Evolutionary conservation across 257 asterid species (phyloP).

Genomic region (Gentiana dahurica): DNA sequence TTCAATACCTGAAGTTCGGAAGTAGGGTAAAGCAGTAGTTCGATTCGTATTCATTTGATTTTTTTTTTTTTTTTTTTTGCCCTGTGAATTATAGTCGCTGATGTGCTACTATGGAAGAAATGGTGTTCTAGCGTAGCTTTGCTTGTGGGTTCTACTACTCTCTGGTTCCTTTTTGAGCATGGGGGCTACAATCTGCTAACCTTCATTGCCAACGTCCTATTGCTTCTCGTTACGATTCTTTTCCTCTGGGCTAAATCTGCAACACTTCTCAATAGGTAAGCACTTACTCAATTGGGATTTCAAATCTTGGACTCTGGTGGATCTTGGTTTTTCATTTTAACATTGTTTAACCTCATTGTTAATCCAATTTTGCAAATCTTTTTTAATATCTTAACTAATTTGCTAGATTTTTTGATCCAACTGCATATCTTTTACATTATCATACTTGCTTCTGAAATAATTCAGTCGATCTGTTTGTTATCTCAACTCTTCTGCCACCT

Average conservation of each 20-base stretch:
- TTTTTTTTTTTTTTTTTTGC: background rate
- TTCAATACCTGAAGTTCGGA: background rate
- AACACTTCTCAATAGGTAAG: conserved; percentile 79
- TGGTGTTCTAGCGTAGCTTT: conserved; percentile 37
- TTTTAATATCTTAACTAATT: too few relatives aligned
- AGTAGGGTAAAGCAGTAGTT: background rate
- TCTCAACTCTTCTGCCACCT: too few relatives aligned
- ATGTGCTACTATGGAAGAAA: conserved; percentile 70
- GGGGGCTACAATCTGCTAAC: conserved; percentile 78
- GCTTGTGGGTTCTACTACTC: conserved; percentile 58
- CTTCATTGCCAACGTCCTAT: conserved; percentile 61
- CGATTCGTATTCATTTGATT: background rate
- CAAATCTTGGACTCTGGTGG: too few relatives aligned
- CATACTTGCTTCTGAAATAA: too few relatives aligned
- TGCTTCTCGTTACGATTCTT: conserved; percentile 68
- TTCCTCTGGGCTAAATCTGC: conserved; percentile 97
- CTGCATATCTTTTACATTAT: too few relatives aligned
- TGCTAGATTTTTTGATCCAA: too few relatives aligned
- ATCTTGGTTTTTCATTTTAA: background rate
- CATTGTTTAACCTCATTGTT: background rate
- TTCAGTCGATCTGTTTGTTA: too few relatives aligned
- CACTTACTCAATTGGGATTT: background rate
- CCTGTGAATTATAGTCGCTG: conserved; percentile 49
- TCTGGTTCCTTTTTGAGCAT: conserved; percentile 79
- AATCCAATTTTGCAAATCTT: background rate